Evolutionary conservation across 2,329 filamentous ascomycete genomes (phyloP), one percentile per base, ranked within the genome.

Genomic region (Paecilomyces formosus): DNA sequence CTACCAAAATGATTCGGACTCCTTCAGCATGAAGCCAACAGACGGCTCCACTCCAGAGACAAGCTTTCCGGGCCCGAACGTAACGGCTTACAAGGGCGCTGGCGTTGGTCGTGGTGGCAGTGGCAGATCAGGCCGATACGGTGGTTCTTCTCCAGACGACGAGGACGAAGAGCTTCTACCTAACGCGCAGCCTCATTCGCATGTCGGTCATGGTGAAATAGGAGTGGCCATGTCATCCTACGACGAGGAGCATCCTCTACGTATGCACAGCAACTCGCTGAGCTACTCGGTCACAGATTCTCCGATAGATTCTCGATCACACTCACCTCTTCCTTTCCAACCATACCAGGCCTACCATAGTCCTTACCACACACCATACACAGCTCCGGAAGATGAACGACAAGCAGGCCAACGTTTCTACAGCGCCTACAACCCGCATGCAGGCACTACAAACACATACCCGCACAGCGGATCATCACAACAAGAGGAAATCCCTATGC

Each of bases 81-180:
- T 59, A 7, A 74, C 71, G 1, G 65, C 66, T 7, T 72, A 73
- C 53, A 57, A 58, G 56, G 69, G 70, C 13, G 64, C 68, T 12
- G 65, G 65, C 24, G 39, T 61, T 6, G 30, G 60, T 39, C 62
- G 69, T 39, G 45, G 65, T 39, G 65, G 62, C 18, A 64, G 61
- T 22, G 63, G 39, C 15, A 45, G 64, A 55, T 60, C 61, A 21
- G 61, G 55, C 24, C 68, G 65, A 24, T 72, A 74, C 55, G 63
- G 21, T 50, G 21, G 59, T 2, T 54, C 60, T 3, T 57, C 63
- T 12, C 63, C 63, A 4, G 68, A 69, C 11, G 74, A 75, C 45
- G 75, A 78, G 61, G 74, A 70, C 31, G 66, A 70, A 26, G 68
- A 72, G 7, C 70, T 78, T 18, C 68, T 78, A 6, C 66, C 72